phyloP scores from a whole-genome alignment of 208 protist species.

The Leishmania major region DNA sequence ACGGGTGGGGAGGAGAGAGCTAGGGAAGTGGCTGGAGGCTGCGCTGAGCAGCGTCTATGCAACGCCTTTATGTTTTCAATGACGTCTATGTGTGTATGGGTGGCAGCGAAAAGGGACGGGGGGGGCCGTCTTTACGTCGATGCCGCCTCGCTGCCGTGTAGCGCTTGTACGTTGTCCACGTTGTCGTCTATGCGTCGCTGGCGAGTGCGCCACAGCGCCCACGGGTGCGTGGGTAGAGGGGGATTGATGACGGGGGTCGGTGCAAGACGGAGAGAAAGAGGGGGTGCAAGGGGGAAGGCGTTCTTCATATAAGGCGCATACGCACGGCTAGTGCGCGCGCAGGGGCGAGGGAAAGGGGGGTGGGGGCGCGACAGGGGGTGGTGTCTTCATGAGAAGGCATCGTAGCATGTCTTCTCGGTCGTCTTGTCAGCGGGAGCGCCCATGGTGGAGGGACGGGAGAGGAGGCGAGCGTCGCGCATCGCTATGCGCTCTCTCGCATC shows the following conservation, averaged over 20 bases:
- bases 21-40: background rate
- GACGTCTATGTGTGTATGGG: background rate
- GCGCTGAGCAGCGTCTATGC: background rate
- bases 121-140: background rate
- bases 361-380: background rate
- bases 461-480: background rate
- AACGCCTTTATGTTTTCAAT: background rate
- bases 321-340: background rate
- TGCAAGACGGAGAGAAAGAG: background rate
- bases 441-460: background rate
- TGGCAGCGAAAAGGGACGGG: no score
- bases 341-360: background rate
- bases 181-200: background rate
- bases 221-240: constrained; percentile 3
- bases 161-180: background rate
- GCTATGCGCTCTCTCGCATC: background rate
- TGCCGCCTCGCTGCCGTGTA: background rate
- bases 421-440: background rate
- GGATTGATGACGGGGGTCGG: background rate
- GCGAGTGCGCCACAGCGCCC: background rate
- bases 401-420: background rate
- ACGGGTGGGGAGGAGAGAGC: background rate
- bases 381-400: background rate
- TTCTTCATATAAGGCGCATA: background rate
- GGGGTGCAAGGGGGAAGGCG: background rate